These are phyloP conservation scores for Xylariales sp. DNA, from an alignment of 2,329 filamentous ascomycete species.

Conservation along the genomic window DNA sequence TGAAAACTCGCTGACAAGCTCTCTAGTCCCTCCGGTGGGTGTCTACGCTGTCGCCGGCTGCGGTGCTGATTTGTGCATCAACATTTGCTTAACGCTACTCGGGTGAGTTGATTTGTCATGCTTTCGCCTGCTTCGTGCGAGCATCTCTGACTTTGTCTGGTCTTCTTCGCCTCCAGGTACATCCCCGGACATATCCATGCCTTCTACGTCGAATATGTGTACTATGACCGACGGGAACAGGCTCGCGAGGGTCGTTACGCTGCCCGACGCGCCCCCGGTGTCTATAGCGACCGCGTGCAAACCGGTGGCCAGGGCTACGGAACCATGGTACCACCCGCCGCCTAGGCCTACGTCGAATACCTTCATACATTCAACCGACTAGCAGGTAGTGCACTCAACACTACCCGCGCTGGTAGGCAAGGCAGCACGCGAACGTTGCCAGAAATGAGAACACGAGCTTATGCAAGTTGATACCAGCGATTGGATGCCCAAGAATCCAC, in stretches of 20 bases:
- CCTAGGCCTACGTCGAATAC: no score
- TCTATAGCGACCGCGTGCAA: conserved; percentile 72
- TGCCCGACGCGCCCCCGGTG: conserved; percentile 56
- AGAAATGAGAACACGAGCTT: no score
- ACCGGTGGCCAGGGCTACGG: conserved; percentile 64
- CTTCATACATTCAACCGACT: no score
- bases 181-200: conserved; percentile 76
- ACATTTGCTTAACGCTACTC: conserved; percentile 61
- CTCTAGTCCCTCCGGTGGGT: conserved; percentile 61
- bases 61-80: conserved; percentile 61
- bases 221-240: conserved; percentile 69
- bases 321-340: conserved; percentile 35
- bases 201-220: conserved; percentile 80
- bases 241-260: conserved; percentile 52
- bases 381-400: no score
- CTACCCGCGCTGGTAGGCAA: no score
- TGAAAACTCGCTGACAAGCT: no score
- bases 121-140: neutral
- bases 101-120: conserved; percentile 37
- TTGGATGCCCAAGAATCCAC: no score
- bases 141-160: no score
- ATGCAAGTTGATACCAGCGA: no score
- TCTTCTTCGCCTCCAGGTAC: conserved; percentile 54
- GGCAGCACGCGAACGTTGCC: no score
- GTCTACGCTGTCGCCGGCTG: conserved; percentile 63